Evolutionary conservation across 2,329 filamentous ascomycete species (phyloP).

Genomic region (Ascochyta fabae): DNA sequence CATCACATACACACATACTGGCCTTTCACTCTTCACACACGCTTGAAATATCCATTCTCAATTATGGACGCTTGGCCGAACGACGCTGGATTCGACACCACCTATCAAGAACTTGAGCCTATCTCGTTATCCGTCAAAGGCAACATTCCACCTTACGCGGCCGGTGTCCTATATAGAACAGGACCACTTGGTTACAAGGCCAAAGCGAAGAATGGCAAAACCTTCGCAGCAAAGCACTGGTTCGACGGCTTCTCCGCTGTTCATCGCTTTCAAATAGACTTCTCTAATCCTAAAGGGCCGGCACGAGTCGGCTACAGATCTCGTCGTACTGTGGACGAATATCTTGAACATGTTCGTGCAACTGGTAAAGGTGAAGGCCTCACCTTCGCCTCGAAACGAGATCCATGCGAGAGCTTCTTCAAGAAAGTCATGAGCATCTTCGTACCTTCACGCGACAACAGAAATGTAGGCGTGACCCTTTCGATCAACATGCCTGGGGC

Average conservation of each 20-base stretch:
- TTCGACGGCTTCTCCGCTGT: slow-evolving; percentile 78
- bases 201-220: slow-evolving; percentile 64
- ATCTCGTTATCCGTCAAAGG: slow-evolving; percentile 69
- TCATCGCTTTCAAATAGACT: slow-evolving; percentile 73
- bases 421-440: slow-evolving; percentile 73
- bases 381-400: slow-evolving; percentile 73
- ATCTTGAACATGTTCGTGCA: slow-evolving; percentile 66
- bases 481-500: slow-evolving; percentile 68
- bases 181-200: slow-evolving; percentile 72
- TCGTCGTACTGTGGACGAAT: slow-evolving; percentile 68
- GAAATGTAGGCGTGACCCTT: slow-evolving; percentile 71
- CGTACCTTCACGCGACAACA: slow-evolving; percentile 43
- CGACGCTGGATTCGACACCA: slow-evolving; percentile 62
- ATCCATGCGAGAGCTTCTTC: slow-evolving; percentile 77
- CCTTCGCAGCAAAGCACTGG: slow-evolving; percentile 73
- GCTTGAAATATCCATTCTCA: neutral
- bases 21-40: neutral
- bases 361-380: slow-evolving; percentile 64
- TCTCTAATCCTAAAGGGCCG: slow-evolving; percentile 47
- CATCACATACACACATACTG: neutral
- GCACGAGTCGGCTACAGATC: slow-evolving; percentile 72
- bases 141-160: slow-evolving; percentile 71
- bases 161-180: slow-evolving; percentile 71
- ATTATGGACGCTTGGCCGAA: slow-evolving; percentile 41
- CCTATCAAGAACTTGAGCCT: slow-evolving; percentile 70